phyloP scores from a whole-genome alignment of 768 basidiomycete species.

The Omphalotus guepiniiformis region DNA sequence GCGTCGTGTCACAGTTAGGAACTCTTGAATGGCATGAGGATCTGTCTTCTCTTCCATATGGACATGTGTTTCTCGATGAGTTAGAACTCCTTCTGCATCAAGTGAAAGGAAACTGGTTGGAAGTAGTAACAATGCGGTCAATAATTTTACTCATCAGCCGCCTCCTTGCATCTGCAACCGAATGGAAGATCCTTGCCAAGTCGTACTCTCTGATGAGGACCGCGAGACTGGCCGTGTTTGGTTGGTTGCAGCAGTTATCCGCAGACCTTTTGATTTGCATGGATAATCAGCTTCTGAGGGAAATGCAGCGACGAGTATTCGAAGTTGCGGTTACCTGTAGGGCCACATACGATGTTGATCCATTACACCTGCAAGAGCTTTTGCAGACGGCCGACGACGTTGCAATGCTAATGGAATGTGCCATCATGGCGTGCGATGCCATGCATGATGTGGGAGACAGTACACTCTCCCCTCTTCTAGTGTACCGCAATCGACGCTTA shows the following conservation, averaged over 20 bases:
- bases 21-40: conserved; percentile 37
- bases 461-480: no score
- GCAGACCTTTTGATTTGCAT: no score
- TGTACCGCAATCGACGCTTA: conserved; percentile 24
- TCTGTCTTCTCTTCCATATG: conserved; percentile 27
- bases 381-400: conserved; percentile 17
- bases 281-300: conserved; percentile 11
- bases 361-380: conserved; percentile 1
- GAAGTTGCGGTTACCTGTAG: conserved; percentile 37
- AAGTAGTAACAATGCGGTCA: conserved; percentile 20
- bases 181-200: background rate
- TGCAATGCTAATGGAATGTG: conserved; percentile 26
- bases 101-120: conserved; percentile 39
- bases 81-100: conserved; percentile 29
- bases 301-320: conserved; percentile 23
- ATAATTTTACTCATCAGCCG: no score
- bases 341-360: conserved; percentile 33
- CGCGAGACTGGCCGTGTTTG: no score
- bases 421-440: conserved; percentile 26
- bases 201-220: no score
- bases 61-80: conserved; percentile 31
- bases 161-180: background rate
- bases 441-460: no score
- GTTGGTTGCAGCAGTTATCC: no score
- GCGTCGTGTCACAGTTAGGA: conserved; percentile 18